A percentile compares a stretch with the other conserved stretches of the same genome.
Conservation (phyloP, 176 grass and related monocot species). For the Microstegium vimineum region DNA sequence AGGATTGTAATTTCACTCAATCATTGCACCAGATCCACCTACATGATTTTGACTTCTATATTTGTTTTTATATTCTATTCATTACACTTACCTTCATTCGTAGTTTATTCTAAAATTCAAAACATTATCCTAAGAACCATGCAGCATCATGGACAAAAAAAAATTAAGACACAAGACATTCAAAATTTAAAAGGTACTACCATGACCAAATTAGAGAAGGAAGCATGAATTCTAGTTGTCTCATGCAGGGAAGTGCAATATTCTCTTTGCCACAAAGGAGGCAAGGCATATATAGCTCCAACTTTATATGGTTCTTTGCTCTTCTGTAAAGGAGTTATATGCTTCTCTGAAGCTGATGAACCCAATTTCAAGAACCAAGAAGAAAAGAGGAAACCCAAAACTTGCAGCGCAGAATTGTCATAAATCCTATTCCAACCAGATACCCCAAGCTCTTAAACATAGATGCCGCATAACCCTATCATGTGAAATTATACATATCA, state of each 20-base stretch:
- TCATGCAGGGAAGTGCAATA: neutral
- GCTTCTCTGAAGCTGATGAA: neutral
- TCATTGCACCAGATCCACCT: constrained; percentile 1
- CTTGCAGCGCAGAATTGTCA: neutral
- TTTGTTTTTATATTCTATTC: neutral
- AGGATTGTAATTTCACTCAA: constrained; percentile 20
- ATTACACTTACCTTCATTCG: neutral
- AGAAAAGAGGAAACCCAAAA: neutral
- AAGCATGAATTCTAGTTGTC: neutral
- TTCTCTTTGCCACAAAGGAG: constrained; percentile 16
- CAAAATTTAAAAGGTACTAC: neutral
- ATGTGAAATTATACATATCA: neutral
- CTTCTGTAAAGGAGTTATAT: neutral
- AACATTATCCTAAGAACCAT: neutral
- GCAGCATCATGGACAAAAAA: neutral
- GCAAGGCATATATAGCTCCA: constrained; percentile 14
- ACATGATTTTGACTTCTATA: neutral
- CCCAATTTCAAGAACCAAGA: neutral
- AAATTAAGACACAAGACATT: neutral
- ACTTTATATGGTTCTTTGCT: neutral
- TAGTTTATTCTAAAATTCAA: constrained; percentile 3
- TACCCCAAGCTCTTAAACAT: neutral
- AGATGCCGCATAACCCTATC: neutral
- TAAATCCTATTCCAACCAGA: neutral
- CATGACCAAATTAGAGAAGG: constrained; percentile 2